A percentile compares a stretch with the other conserved stretches of the same genome.
These are phyloP conservation scores for Boletellus sp. DNA, from an alignment of 1,284 basidiomycete species.

Conservation along the genomic window DNA sequence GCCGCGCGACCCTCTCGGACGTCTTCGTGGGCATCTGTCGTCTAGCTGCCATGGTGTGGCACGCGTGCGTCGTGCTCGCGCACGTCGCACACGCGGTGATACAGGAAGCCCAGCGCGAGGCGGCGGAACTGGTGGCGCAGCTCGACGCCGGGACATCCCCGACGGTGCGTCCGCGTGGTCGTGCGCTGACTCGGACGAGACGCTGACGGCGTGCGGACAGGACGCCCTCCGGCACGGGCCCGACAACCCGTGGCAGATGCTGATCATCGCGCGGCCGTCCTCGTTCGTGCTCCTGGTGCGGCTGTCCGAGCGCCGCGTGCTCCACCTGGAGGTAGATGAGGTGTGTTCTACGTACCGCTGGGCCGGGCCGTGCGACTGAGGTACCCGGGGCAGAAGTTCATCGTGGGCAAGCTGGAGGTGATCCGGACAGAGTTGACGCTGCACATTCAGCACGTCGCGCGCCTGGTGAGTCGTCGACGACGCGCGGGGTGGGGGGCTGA, in stretches of 20 bases:
- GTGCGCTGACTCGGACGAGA: not conserved
- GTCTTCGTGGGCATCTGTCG: conserved; percentile 7
- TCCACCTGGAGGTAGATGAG: conserved; percentile 28
- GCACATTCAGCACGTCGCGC: conserved; percentile 13
- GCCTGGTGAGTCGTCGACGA: conserved; percentile 16
- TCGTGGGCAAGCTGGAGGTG: conserved; percentile 18
- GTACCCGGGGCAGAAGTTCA: conserved; percentile 12
- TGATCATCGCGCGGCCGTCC: conserved; percentile 18
- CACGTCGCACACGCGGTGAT: conserved; percentile 11
- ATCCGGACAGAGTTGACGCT: conserved; percentile 20
- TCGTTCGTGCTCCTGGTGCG: conserved; percentile 23
- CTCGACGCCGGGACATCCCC: conserved; percentile 8
- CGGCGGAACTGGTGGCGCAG: conserved; percentile 13
- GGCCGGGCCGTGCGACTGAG: not conserved
- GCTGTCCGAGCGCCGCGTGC: conserved; percentile 20
- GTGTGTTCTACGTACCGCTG: conserved; percentile 8
- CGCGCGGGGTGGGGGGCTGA: not conserved
- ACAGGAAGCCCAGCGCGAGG: conserved; percentile 19
- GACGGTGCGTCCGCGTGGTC: conserved; percentile 13
- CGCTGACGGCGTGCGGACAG: not conserved
- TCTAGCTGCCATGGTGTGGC: conserved; percentile 8
- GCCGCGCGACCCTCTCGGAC: not conserved
- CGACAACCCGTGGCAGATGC: conserved; percentile 11
- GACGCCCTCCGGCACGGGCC: not conserved
- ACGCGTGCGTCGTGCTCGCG: conserved; percentile 11